A percentile compares a stretch with the other conserved stretches of the same genome.
phyloP scores from a whole-genome alignment of 2,329 filamentous ascomycete species.

The Aspergillus sp. region DNA sequence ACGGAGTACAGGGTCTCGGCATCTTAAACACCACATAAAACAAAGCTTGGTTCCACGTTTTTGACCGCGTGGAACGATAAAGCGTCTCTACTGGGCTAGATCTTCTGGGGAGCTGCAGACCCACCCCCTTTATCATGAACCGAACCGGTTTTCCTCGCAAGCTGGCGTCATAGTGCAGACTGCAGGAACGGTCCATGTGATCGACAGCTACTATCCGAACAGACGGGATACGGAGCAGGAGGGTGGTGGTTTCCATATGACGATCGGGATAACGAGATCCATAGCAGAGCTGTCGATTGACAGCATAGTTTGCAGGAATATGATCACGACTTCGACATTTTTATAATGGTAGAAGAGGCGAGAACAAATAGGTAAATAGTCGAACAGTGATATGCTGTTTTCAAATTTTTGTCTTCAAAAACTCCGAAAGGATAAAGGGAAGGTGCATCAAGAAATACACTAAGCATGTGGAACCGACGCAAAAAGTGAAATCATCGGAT shows the following conservation, averaged over 20 bases:
- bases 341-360: neutral
- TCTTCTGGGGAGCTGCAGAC: neutral
- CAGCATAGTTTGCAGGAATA: neutral
- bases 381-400: neutral
- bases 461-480: neutral
- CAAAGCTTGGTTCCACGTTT: neutral
- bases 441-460: neutral
- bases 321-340: neutral
- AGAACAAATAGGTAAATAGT: neutral
- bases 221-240: neutral
- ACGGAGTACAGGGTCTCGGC: neutral
- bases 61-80: neutral
- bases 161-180: neutral
- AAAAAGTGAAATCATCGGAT: neutral
- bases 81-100: neutral
- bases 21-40: neutral
- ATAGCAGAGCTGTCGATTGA: neutral
- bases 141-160: neutral
- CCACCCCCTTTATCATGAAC: neutral
- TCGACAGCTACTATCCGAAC: neutral
- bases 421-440: neutral
- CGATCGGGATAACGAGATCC: neutral
- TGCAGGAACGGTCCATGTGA: constrained; percentile 1
- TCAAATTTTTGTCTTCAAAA: neutral
- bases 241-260: neutral